These are phyloP conservation scores for Vaccinium macrocarpon DNA, from an alignment of 148 eudicot species.

Conservation along the genomic window DNA sequence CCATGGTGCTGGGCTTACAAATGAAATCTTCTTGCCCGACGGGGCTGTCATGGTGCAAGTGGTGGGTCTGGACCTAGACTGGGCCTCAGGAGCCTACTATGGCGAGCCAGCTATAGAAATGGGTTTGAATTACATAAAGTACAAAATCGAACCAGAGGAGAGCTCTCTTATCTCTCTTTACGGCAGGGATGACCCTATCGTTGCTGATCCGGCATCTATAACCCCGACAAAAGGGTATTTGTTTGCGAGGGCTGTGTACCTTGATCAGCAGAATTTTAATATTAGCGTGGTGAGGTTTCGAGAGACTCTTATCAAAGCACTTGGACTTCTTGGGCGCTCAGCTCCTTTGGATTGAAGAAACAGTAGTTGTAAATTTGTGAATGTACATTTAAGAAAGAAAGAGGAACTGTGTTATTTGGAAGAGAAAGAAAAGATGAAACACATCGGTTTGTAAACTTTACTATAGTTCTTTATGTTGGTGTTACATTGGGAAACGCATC, in stretches of 20 bases:
- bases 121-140: slow-evolving; percentile 50
- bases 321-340: slow-evolving; percentile 28
- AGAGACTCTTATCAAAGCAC: slow-evolving; percentile 44
- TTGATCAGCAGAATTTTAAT: slow-evolving; percentile 50
- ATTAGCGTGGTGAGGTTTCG: slow-evolving; percentile 41
- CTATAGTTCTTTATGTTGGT: too few species aligned
- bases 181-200: slow-evolving; percentile 40
- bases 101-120: slow-evolving; percentile 41
- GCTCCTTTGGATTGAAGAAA: not conserved
- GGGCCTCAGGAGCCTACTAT: slow-evolving; percentile 37
- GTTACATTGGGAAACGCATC: not conserved
- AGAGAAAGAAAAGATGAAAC: not conserved
- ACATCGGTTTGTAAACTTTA: not conserved
- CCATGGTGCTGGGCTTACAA: slow-evolving; percentile 62
- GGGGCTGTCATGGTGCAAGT: slow-evolving; percentile 57
- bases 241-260: slow-evolving; percentile 39
- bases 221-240: not conserved
- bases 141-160: slow-evolving; percentile 43
- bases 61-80: slow-evolving; percentile 45
- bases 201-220: slow-evolving; percentile 32
- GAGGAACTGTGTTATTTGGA: not conserved
- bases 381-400: not conserved
- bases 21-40: slow-evolving; percentile 44
- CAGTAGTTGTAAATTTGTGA: not conserved
- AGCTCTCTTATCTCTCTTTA: slow-evolving; percentile 46